Conservation (phyloP, 2,329 filamentous ascomycete species). For the Fusarium marasasianum region DNA sequence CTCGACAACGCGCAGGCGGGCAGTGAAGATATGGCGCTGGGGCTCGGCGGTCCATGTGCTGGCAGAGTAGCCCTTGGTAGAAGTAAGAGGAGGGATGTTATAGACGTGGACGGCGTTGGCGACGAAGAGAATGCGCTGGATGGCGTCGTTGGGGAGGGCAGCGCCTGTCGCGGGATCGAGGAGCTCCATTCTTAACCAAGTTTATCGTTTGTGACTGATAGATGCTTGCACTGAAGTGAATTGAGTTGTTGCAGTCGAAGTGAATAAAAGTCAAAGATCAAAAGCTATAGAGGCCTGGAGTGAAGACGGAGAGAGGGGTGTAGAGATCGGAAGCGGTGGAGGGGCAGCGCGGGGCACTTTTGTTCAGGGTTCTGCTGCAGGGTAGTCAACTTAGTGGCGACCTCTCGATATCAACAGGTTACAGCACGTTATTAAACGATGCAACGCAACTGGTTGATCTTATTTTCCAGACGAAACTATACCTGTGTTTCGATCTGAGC, state of each 20-base stretch:
- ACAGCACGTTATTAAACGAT: conserved; percentile 23
- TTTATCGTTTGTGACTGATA: not conserved
- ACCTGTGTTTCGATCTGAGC: not conserved
- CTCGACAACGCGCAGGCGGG: conserved; percentile 80
- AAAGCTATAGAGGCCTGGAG: not conserved
- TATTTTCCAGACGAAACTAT: not conserved
- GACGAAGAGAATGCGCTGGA: conserved; percentile 86
- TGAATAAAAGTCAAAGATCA: not conserved
- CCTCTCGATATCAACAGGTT: not conserved
- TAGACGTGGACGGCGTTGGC: conserved; percentile 82
- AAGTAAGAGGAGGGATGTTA: conserved; percentile 81
- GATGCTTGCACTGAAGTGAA: not conserved
- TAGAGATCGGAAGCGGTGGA: conserved; percentile 26
- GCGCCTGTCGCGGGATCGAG: conserved; percentile 77
- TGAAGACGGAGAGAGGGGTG: conserved; percentile 17
- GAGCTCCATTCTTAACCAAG: conserved; percentile 60
- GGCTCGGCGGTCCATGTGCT: conserved; percentile 78
- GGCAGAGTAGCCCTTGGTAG: conserved; percentile 82
- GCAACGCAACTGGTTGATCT: conserved; percentile 21
- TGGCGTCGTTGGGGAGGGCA: conserved; percentile 76
- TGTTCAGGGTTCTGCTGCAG: conserved; percentile 1
- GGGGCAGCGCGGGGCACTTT: conserved; percentile 33
- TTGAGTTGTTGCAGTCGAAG: not conserved
- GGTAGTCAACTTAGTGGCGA: conserved; percentile 12
- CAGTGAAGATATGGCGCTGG: conserved; percentile 84